phyloP scores from a whole-genome alignment of 192 early-diverging fungal genomes.

The Mortierella alpina region DNA sequence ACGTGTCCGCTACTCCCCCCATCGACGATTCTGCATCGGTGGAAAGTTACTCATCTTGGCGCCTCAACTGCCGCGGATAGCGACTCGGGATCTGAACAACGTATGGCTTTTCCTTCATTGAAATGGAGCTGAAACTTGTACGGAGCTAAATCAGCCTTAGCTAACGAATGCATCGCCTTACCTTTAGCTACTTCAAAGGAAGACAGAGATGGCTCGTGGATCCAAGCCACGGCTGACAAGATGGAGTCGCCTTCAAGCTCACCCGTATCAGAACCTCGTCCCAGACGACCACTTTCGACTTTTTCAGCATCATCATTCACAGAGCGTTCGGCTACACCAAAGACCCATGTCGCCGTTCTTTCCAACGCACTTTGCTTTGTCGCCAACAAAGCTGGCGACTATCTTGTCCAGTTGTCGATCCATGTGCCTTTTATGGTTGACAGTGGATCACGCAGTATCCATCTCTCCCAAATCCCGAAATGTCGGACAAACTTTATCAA shows the following conservation, averaged over 20 bases:
- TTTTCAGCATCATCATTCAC: slow-evolving; percentile 16
- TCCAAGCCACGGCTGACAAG: slow-evolving; percentile 23
- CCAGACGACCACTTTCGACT: slow-evolving; percentile 24
- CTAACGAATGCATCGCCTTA: no score
- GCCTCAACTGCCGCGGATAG: slow-evolving; percentile 1
- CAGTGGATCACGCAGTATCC: slow-evolving; percentile 12
- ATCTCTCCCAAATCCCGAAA: slow-evolving; percentile 32
- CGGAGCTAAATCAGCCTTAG: no score
- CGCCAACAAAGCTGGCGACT: slow-evolving; percentile 43
- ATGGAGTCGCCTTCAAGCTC: slow-evolving; percentile 37
- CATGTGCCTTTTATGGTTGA: slow-evolving; percentile 21
- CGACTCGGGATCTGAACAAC: slow-evolving; percentile 2
- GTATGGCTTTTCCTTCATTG: background rate
- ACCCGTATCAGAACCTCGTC: slow-evolving; percentile 18
- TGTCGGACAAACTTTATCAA: slow-evolving; percentile 46
- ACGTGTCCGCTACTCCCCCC: slow-evolving; percentile 37
- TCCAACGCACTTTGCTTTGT: slow-evolving; percentile 47
- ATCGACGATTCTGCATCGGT: slow-evolving; percentile 46
- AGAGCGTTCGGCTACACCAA: background rate
- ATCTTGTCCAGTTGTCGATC: slow-evolving; percentile 30
- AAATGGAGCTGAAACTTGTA: no score
- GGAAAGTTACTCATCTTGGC: slow-evolving; percentile 30
- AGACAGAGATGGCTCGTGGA: slow-evolving; percentile 25
- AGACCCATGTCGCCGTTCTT: slow-evolving; percentile 39
- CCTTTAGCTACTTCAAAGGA: slow-evolving; percentile 15